Evolutionary conservation across 1,284 basidiomycete species (phyloP).

Genomic region (Cerrena zonata): DNA sequence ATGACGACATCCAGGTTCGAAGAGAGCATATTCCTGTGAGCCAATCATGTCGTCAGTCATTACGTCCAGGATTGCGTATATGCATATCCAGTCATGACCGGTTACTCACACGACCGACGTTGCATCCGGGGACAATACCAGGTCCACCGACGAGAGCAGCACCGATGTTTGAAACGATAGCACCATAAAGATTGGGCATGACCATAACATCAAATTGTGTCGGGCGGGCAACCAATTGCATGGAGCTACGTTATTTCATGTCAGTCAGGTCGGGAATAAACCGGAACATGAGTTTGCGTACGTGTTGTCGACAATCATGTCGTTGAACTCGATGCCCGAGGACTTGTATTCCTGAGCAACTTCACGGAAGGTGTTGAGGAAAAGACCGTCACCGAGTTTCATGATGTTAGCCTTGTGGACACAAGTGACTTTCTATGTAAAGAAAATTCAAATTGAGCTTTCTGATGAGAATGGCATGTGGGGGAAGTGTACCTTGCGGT

Average conservation of each 20-base stretch:
- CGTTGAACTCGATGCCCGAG: constrained; percentile 87
- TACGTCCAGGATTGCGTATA: constrained; percentile 6
- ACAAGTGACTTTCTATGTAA: constrained; percentile 89
- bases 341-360: constrained; percentile 95
- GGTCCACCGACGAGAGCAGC: constrained; percentile 97
- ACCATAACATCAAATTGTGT: constrained; percentile 99
- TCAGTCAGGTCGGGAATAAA: background rate
- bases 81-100: background rate
- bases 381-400: constrained; percentile 99
- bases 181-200: constrained; percentile 95
- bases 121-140: constrained; percentile 96
- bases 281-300: constrained; percentile 32
- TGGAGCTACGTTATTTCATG: constrained; percentile 54
- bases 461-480: background rate
- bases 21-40: constrained; percentile 87
- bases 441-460: background rate
- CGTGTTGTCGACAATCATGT: constrained; percentile 99
- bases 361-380: constrained; percentile 96
- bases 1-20: constrained; percentile 98
- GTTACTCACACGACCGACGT: constrained; percentile 80
- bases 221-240: constrained; percentile 96
- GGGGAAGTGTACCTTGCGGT: constrained; percentile 81
- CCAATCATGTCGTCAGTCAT: background rate
- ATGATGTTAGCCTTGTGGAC: constrained; percentile 99
- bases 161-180: constrained; percentile 97